phyloP scores from a whole-genome alignment of 768 basidiomycete genomes.

The Boletus patriciae region DNA sequence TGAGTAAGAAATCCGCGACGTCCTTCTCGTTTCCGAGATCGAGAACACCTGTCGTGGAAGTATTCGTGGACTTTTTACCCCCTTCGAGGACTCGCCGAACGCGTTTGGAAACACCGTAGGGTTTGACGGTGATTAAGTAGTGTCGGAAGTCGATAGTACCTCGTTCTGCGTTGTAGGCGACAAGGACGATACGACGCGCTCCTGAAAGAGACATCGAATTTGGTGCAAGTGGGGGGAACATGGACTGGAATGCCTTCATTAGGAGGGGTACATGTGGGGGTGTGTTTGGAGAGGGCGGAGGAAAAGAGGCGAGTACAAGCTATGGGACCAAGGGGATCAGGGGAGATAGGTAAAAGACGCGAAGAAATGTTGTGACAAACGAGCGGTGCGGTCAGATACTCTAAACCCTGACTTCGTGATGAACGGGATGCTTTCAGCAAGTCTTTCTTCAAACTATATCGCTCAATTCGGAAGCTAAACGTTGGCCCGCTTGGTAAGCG shows the following conservation, averaged over 20 bases:
- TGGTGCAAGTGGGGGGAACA: conserved; percentile 92
- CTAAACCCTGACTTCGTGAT: conserved; percentile 76
- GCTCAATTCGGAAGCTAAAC: conserved; percentile 86
- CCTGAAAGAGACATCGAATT: conserved; percentile 78
- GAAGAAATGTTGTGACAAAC: conserved; percentile 45
- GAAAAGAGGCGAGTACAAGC: conserved; percentile 93
- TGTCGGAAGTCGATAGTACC: conserved; percentile 92
- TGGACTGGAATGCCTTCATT: conserved; percentile 93
- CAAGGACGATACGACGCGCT: conserved; percentile 89
- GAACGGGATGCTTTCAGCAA: conserved; percentile 63
- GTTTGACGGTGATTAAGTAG: conserved; percentile 92
- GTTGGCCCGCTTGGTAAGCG: conserved; percentile 90
- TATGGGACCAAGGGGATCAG: background rate
- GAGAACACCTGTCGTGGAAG: conserved; percentile 46
- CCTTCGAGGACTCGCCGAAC: conserved; percentile 85
- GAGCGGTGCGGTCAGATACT: conserved; percentile 89
- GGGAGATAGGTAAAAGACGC: background rate
- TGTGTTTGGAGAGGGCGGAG: conserved; percentile 66
- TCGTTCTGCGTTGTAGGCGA: conserved; percentile 85
- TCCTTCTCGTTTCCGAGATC: conserved; percentile 91
- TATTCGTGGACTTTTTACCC: conserved; percentile 29
- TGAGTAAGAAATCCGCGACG: conserved; percentile 90
- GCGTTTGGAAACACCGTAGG: conserved; percentile 90
- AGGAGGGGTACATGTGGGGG: conserved; percentile 87
- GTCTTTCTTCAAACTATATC: conserved; percentile 91